Evolutionary conservation across 1,284 basidiomycete genomes (phyloP).

Genomic region (Tilletia horrida): DNA sequence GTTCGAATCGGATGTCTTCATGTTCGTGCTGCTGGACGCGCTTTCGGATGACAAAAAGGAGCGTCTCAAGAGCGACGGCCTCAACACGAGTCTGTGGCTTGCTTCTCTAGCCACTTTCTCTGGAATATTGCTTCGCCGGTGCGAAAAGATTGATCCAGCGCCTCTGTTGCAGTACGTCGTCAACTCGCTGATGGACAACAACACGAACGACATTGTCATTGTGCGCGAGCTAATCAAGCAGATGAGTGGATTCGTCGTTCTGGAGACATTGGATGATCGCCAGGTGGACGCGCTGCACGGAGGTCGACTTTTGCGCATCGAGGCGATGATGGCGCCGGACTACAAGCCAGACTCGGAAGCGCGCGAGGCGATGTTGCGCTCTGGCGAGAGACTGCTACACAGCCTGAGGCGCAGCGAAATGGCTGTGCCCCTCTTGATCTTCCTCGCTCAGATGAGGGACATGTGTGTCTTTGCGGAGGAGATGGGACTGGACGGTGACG

Average conservation of each 20-base stretch:
- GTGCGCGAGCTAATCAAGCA: constrained; percentile 87
- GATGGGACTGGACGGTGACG: constrained; percentile 5
- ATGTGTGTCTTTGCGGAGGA: constrained; percentile 11
- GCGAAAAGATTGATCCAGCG: constrained; percentile 69
- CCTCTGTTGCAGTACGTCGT: constrained; percentile 85
- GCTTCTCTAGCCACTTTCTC: constrained; percentile 83
- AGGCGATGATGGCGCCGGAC: constrained; percentile 67
- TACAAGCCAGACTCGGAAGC: constrained; percentile 34
- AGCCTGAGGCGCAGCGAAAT: constrained; percentile 38
- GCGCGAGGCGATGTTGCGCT: constrained; percentile 31
- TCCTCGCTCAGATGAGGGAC: constrained; percentile 40
- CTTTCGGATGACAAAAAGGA: constrained; percentile 75
- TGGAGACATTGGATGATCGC: constrained; percentile 68
- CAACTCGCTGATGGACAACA: constrained; percentile 68
- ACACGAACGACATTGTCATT: constrained; percentile 84
- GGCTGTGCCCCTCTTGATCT: constrained; percentile 45
- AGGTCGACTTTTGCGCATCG: constrained; percentile 78
- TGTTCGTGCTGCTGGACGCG: constrained; percentile 82
- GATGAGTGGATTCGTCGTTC: constrained; percentile 82
- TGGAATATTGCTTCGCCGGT: constrained; percentile 84
- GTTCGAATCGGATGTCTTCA: constrained; percentile 89
- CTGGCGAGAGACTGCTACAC: constrained; percentile 38
- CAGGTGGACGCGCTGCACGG: constrained; percentile 87
- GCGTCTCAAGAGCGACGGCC: constrained; percentile 85
- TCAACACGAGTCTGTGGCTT: constrained; percentile 86